These are phyloP conservation scores for Takashimella tepidaria DNA, from an alignment of 1,284 basidiomycete genomes.

Conservation along the genomic window DNA sequence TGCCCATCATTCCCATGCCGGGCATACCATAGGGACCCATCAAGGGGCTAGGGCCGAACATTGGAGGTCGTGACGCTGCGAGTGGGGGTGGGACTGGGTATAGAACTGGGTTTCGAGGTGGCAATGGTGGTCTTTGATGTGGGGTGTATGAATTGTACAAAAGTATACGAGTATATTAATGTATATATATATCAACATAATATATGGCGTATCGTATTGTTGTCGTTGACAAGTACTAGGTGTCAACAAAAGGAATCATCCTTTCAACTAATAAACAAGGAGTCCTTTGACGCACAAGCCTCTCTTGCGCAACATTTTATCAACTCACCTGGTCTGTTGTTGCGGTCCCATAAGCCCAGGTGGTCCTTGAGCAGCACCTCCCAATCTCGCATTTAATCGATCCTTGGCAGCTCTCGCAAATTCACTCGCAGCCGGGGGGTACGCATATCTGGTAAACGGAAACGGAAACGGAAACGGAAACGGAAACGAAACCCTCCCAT, in stretches of 20 bases:
- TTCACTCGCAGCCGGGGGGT: background rate
- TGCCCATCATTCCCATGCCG: constrained; percentile 18
- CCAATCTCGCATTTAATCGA: background rate
- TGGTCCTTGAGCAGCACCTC: background rate
- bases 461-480: too few relatives aligned
- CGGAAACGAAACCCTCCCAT: too few relatives aligned
- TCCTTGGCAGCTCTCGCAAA: background rate
- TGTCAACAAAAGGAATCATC: background rate
- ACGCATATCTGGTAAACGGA: background rate
- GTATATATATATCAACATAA: background rate
- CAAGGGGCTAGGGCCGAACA: constrained; percentile 10
- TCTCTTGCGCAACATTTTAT: background rate
- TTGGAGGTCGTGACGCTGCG: constrained; percentile 13
- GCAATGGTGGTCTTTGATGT: constrained; percentile 3
- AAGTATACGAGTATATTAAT: background rate
- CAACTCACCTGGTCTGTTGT: background rate
- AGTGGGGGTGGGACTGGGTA: constrained; percentile 18
- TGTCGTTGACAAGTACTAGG: background rate
- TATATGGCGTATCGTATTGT: background rate
- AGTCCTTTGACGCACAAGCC: background rate
- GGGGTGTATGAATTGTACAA: constrained; percentile 6
- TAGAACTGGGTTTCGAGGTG: constrained; percentile 10
- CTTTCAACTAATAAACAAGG: background rate
- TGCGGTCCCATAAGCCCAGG: too few relatives aligned
- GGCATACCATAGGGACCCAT: constrained; percentile 12